A percentile compares a stretch with the other conserved stretches of the same genome.
These are phyloP conservation scores for Colletotrichum coccodes DNA, from an alignment of 2,329 filamentous ascomycete species.

Conservation along the genomic window DNA sequence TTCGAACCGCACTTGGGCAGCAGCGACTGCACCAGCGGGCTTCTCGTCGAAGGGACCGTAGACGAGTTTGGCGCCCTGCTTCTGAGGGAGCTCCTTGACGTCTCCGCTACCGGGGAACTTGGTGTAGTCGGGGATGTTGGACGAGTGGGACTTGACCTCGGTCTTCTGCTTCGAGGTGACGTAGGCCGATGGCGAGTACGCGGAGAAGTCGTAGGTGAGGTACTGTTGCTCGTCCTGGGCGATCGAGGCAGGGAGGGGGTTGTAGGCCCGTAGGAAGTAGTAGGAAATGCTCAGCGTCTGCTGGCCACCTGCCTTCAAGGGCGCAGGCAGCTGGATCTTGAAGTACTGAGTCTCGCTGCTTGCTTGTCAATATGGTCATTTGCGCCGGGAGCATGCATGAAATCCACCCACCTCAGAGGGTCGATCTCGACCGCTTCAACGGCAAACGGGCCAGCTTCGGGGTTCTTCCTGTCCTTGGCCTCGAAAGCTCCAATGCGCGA, in stretches of 20 bases:
- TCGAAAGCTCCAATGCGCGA: conserved; percentile 85
- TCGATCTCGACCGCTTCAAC: conserved; percentile 76
- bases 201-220: conserved; percentile 85
- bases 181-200: conserved; percentile 87
- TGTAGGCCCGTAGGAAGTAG: conserved; percentile 81
- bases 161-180: conserved; percentile 93
- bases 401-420: conserved; percentile 60
- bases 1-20: conserved; percentile 87
- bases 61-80: conserved; percentile 85
- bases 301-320: conserved; percentile 80
- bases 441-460: conserved; percentile 72
- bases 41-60: conserved; percentile 91
- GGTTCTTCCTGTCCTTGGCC: conserved; percentile 90
- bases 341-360: conserved; percentile 82
- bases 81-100: conserved; percentile 74
- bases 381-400: not conserved
- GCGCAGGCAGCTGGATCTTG: conserved; percentile 79
- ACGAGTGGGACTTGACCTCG: conserved; percentile 87
- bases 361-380: not conserved
- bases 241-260: conserved; percentile 83
- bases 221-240: conserved; percentile 89
- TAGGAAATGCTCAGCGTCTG: conserved; percentile 90
- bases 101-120: conserved; percentile 70
- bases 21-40: conserved; percentile 78
- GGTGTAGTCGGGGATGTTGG: conserved; percentile 87